Percentiles rank a stretch among this genome's conserved stretches.
phyloP scores from a whole-genome alignment of 208 protist genomes.

The Sergeia podlipaevii region DNA sequence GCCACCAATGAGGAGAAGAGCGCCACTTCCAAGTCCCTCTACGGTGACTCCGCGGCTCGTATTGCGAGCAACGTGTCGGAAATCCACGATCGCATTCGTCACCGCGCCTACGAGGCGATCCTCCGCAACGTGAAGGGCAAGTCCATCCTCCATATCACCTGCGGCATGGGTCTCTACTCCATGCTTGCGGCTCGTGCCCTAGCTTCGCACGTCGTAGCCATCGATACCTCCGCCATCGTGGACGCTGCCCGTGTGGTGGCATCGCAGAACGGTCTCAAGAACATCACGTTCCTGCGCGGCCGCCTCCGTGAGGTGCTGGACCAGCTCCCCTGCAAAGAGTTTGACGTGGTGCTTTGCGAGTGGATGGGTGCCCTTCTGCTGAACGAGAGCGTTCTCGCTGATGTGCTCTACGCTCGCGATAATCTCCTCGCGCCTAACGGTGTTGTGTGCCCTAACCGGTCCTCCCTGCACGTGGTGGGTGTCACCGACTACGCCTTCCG shows the following conservation, averaged over 20 bases:
- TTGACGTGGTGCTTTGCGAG: slow-evolving; percentile 90
- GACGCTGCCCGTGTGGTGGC: slow-evolving; percentile 75
- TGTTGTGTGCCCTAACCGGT: slow-evolving; percentile 74
- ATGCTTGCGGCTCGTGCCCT: slow-evolving; percentile 76
- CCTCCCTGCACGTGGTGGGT: slow-evolving; percentile 81
- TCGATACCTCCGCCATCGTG: slow-evolving; percentile 82
- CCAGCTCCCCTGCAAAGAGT: slow-evolving; percentile 62
- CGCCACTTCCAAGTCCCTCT: slow-evolving; percentile 79
- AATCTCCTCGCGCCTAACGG: slow-evolving; percentile 63
- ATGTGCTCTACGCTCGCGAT: slow-evolving; percentile 79
- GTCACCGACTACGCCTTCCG: slow-evolving; percentile 85
- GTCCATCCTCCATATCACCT: slow-evolving; percentile 82
- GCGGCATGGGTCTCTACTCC: slow-evolving; percentile 84
- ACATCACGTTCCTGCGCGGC: slow-evolving; percentile 79
- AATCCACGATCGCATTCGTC: slow-evolving; percentile 70
- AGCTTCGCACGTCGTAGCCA: slow-evolving; percentile 73
- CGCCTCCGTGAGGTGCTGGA: slow-evolving; percentile 53
- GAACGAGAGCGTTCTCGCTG: slow-evolving; percentile 73
- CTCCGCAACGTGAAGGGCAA: slow-evolving; percentile 77
- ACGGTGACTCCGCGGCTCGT: slow-evolving; percentile 74
- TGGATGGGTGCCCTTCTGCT: slow-evolving; percentile 87
- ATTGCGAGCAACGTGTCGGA: slow-evolving; percentile 69
- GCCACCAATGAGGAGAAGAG: slow-evolving; percentile 83
- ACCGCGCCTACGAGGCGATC: slow-evolving; percentile 77
- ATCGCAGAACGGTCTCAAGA: slow-evolving; percentile 71